These are phyloP conservation scores for Yamadazyma taylorii DNA, from an alignment of 1,139 yeast species.

Conservation along the genomic window DNA sequence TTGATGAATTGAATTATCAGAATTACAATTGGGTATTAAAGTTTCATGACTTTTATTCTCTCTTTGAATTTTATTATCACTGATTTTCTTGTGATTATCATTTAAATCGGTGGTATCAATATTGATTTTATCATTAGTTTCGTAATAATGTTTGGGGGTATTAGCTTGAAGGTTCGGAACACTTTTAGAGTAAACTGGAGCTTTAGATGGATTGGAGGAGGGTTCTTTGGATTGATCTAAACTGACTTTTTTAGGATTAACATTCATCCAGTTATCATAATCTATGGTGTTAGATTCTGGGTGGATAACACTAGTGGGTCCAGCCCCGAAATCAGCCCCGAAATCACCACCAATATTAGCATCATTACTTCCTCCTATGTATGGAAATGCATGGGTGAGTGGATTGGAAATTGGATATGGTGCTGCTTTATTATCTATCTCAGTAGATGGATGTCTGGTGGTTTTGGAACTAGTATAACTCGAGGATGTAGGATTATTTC, in stretches of 20 bases:
- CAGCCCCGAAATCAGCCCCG: no score
- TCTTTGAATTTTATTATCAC: neutral
- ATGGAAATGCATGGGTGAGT: neutral
- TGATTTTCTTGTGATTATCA: conserved; percentile 1
- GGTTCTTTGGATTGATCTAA: conserved; percentile 1
- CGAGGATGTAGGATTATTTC: neutral
- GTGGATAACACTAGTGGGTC: no score
- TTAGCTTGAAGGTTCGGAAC: conserved; percentile 2
- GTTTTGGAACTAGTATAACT: neutral
- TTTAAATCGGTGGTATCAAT: conserved; percentile 1
- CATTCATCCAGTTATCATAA: conserved; percentile 17
- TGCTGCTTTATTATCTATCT: neutral
- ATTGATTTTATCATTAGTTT: neutral
- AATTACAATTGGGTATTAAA: conserved; percentile 14
- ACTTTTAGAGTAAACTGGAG: neutral
- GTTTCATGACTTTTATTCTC: conserved; percentile 13
- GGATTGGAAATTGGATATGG: neutral
- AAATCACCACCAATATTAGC: no score
- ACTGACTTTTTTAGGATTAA: conserved; percentile 8
- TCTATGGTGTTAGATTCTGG: conserved; percentile 7
- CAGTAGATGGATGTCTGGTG: neutral
- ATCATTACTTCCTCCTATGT: no score
- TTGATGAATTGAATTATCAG: conserved; percentile 12
- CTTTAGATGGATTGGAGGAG: no score
- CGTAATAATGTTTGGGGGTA: neutral